Base-by-base conservation (phyloP, 192 early-diverging fungal species). In the Phycomyces blakesleeanus region DNA sequence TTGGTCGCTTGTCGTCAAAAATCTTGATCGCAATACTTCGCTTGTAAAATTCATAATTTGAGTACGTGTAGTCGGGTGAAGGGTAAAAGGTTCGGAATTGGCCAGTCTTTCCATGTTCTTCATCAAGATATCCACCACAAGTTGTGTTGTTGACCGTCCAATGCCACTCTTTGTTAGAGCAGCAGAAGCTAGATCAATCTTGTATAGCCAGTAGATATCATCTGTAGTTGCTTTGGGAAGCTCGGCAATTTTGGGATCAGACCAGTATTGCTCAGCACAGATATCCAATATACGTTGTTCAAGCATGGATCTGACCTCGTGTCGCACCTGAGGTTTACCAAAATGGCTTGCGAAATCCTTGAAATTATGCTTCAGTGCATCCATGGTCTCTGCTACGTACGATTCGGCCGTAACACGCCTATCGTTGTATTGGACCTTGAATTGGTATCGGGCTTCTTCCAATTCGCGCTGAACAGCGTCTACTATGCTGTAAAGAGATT, bases 371-470 rank as follows among this genome's bases (percentile, higher is more conserved):
- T 98, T 98, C 18, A 98, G 78, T 20, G 81, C 72, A 68, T 98
- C 96, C 64, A 98, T 90, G 14, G 89, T 85, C 51, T 98, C 96
- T 1, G 94, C 91, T 44, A 92, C 89, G 74, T 98, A 98, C 16
- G 91, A 92, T 77, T 98, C 93, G 55, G 96, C 88, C 16, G 92
- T 91, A 57, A 98, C 90, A 26, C 86, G 82, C 53, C 93, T 89
- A 76, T 98, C 96, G 66, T 97, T 97, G 85, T 97, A 98, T 51
- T 94, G 91, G 15, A 98, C 96, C 79, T 98, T 98, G 83, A 95
- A 96, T 76, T 94, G 92, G 71, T 98, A 98, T 12, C 89, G 84
- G 5, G 95, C 86, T 73, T 98, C 95, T 50, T 97, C 94, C 47
- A 98, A 80, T 66, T 98, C 95, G 63, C 67, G 80, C 62, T 97